Base-by-base conservation (phyloP, 1,284 basidiomycete species). In the Rhizoctonia solani region DNA sequence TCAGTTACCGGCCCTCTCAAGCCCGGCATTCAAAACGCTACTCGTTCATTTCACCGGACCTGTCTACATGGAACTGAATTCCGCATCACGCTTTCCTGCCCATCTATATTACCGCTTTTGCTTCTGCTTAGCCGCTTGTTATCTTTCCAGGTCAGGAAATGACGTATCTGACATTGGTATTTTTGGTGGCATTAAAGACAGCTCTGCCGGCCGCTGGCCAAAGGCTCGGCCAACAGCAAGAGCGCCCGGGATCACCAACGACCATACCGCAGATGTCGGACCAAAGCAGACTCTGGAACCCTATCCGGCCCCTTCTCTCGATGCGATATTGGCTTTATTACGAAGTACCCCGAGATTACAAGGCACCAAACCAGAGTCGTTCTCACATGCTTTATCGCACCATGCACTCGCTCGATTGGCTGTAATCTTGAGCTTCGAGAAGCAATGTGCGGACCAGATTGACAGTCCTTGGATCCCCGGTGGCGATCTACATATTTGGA, bases 101-200 rank as follows among this genome's bases (percentile, higher is more conserved):
- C 8, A 25, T 27, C 25, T 58, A 2, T 58, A 46, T 42, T 27
- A 39, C 25, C 55, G 55, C 4, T 58, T 58, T 21, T 44, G 41
- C 27, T 58, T 58, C 25, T 58, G 55, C 55, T 16, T 58, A 2
- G 55, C 55, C 4, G 27, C 41, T 4, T 46, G 39, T 19, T 58
- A 58, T 41, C 23, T 58, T 11, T 39, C 55, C 25, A 39, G 29
- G 13, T 13, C 55, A 5, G 55, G 55, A 2, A 6, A 21, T 11
- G 55, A 42, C 14, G 39, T 42, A 25, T 11, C 55, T 14, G 42
- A 46, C 34, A 21, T 25, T n/a, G 55, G 55, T 19, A 30, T 58
- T 11, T 58, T 58, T 58, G 55, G 55, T 58, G 55, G 55, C 2
- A 42, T 9, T 46, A 21, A 9, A 11, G 44, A 39, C 23, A 34